Conservation (phyloP, 78 protist species). For the Corallochytrium limacisporum region DNA sequence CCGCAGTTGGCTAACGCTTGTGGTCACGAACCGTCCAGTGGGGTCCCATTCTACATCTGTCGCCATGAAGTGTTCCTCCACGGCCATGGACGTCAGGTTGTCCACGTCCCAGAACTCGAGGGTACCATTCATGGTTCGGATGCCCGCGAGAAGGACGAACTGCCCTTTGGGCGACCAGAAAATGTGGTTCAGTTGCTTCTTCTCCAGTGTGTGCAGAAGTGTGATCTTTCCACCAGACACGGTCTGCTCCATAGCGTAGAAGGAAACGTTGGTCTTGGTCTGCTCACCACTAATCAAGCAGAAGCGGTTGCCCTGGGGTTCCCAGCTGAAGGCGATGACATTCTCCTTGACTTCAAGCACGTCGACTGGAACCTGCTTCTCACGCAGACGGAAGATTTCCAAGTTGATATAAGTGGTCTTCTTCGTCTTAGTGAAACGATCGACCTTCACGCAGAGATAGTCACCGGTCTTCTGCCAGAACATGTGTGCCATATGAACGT, state of each 20-base stretch:
- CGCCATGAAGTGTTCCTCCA: conserved; percentile 63
- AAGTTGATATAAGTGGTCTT: conserved; percentile 25
- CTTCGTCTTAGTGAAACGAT: conserved; percentile 35
- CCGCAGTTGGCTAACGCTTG: conserved; percentile 45
- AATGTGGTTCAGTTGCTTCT: conserved; percentile 19
- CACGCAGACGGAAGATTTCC: conserved; percentile 72
- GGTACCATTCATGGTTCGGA: neutral
- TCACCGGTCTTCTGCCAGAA: conserved; percentile 76
- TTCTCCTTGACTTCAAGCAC: conserved; percentile 1
- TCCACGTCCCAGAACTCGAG: conserved; percentile 56
- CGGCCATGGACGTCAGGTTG: conserved; percentile 27
- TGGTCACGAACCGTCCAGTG: conserved; percentile 73
- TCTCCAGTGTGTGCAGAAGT: conserved; percentile 11
- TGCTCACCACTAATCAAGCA: conserved; percentile 3
- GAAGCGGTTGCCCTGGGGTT: conserved; percentile 26
- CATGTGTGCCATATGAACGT: conserved; percentile 33
- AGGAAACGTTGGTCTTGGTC: neutral
- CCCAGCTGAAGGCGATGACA: conserved; percentile 32
- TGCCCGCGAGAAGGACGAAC: conserved; percentile 1
- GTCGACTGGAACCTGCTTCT: conserved; percentile 55
- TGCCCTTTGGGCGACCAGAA: conserved; percentile 33
- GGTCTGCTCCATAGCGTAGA: neutral
- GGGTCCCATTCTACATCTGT: conserved; percentile 83
- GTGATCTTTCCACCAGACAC: neutral
- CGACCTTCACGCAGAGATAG: conserved; percentile 54